A percentile compares a stretch with the other conserved stretches of the same genome.
Evolutionary conservation across 192 early-diverging fungal genomes (phyloP).

Genomic region (Haplosporangium gracile): DNA sequence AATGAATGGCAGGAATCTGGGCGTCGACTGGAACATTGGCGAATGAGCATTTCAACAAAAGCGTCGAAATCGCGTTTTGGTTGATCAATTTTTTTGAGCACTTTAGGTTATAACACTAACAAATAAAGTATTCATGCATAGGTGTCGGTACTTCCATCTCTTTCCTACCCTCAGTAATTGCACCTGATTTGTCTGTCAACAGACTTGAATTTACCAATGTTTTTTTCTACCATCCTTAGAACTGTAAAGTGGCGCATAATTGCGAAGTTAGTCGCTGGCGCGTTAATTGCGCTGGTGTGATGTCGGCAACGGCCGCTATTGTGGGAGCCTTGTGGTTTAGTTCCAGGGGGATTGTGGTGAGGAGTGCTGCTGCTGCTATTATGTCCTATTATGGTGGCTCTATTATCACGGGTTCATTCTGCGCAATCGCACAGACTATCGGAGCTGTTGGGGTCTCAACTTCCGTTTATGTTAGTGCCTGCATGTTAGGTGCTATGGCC

Average conservation of each 20-base stretch:
- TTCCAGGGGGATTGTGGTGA: background rate
- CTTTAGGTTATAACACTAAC: no score
- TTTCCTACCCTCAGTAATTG: no score
- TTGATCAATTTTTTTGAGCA: no score
- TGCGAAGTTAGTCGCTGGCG: background rate
- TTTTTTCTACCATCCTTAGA: background rate
- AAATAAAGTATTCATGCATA: no score
- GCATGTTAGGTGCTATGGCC: background rate
- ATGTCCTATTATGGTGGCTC: slow-evolving; percentile 4
- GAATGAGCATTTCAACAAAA: no score
- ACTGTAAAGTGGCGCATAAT: background rate
- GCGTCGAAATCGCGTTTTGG: no score
- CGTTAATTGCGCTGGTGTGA: background rate
- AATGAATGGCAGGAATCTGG: no score
- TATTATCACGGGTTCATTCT: background rate
- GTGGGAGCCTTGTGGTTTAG: background rate
- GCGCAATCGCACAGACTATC: background rate
- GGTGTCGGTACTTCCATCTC: no score
- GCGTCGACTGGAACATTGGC: no score
- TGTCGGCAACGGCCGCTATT: background rate
- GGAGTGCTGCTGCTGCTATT: background rate
- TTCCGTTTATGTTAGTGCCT: background rate
- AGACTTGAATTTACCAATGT: no score
- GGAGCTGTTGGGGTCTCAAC: background rate
- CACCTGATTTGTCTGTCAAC: no score